A percentile compares a stretch with the other conserved stretches of the same genome.
Evolutionary conservation across 306 rosid species (phyloP).

Genomic region (Lupinus albus): DNA sequence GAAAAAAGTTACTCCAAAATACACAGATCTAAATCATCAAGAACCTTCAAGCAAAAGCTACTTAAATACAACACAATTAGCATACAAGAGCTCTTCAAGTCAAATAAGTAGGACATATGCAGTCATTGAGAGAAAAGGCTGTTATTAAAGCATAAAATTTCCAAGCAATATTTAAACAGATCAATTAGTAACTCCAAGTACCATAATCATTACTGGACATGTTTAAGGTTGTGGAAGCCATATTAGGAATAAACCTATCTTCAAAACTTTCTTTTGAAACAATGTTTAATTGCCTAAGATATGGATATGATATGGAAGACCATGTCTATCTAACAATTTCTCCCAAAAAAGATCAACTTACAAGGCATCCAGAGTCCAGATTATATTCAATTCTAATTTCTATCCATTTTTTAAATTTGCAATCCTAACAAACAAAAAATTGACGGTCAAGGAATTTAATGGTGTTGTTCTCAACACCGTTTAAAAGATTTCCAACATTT

Average conservation of each 20-base stretch:
- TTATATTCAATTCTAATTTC: neutral
- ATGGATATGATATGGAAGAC: too few relatives aligned
- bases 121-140: neutral
- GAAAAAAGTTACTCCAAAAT: neutral
- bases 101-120: neutral
- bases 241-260: too few relatives aligned
- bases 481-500: too few relatives aligned
- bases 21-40: neutral
- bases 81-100: constrained; percentile 15
- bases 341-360: neutral
- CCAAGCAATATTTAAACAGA: neutral
- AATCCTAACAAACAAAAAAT: neutral
- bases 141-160: neutral
- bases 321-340: too few relatives aligned
- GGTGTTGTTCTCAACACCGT: too few relatives aligned
- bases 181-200: neutral
- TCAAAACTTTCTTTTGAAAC: too few relatives aligned
- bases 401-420: neutral
- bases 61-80: neutral
- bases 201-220: too few relatives aligned
- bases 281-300: too few relatives aligned
- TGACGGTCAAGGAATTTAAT: too few relatives aligned
- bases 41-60: neutral
- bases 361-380: neutral
- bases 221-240: too few relatives aligned